Conservation (phyloP, 176 grass and related monocot species). For the Alloteropsis semialata region DNA sequence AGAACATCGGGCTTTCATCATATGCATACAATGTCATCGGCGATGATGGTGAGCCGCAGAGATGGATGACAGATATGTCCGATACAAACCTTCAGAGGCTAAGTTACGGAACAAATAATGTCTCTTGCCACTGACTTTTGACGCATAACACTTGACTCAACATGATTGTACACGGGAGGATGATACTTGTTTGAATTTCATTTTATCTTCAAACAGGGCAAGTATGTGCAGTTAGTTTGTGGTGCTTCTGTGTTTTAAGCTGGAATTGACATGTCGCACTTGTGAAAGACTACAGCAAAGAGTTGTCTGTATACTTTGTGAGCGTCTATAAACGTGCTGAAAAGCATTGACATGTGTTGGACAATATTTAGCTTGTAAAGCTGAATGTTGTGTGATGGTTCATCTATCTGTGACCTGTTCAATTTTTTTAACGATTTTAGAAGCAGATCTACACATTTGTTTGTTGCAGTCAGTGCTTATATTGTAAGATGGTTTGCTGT, state of each 20-base stretch:
- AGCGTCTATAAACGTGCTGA: slow-evolving; percentile 9
- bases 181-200: slow-evolving; percentile 9
- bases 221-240: not conserved
- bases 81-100: slow-evolving; percentile 65
- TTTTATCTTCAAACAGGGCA: slow-evolving; percentile 20
- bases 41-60: slow-evolving; percentile 50
- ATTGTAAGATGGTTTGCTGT: not conserved
- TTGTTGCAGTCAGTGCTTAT: not conserved
- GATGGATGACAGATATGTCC: slow-evolving; percentile 88
- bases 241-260: slow-evolving; percentile 15
- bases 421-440: slow-evolving; percentile 3
- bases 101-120: slow-evolving; percentile 83
- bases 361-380: slow-evolving; percentile 38
- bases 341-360: slow-evolving; percentile 15
- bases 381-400: slow-evolving; percentile 13
- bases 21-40: slow-evolving; percentile 89
- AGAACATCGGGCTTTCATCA: slow-evolving; percentile 47
- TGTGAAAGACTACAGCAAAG: slow-evolving; percentile 20
- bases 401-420: not conserved
- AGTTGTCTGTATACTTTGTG: slow-evolving; percentile 1
- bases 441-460: slow-evolving; percentile 18
- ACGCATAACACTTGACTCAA: slow-evolving; percentile 29
- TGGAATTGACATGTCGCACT: not conserved
- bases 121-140: slow-evolving; percentile 69
- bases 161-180: not conserved